These are phyloP conservation scores for Pyrenophora graminea DNA, from an alignment of 2,329 filamentous ascomycete genomes.

Conservation along the genomic window DNA sequence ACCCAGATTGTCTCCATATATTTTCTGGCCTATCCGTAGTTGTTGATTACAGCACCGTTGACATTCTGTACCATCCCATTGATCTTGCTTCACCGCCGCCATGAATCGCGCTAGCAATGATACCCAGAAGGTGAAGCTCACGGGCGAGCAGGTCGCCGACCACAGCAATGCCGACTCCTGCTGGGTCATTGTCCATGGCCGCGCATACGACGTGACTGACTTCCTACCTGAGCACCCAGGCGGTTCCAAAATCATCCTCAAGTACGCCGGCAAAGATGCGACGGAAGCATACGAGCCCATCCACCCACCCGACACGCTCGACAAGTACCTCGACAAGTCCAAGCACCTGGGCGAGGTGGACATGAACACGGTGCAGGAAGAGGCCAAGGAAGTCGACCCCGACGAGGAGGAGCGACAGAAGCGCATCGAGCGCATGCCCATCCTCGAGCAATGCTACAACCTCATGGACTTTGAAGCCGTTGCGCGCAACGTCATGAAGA, in stretches of 20 bases:
- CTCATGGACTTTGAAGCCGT: slow-evolving; percentile 87
- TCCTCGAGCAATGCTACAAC: slow-evolving; percentile 53
- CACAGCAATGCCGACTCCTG: slow-evolving; percentile 81
- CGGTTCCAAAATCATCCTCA: slow-evolving; percentile 86
- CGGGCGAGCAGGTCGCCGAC: slow-evolving; percentile 60
- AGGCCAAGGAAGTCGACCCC: slow-evolving; percentile 52
- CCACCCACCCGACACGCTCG: slow-evolving; percentile 55
- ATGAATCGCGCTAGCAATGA: slow-evolving; percentile 53
- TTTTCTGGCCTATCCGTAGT: slow-evolving; percentile 11
- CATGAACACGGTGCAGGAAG: slow-evolving; percentile 42
- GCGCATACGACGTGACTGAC: slow-evolving; percentile 69
- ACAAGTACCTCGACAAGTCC: slow-evolving; percentile 50
- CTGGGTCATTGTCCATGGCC: slow-evolving; percentile 71
- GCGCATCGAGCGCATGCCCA: slow-evolving; percentile 56
- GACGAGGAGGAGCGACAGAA: slow-evolving; percentile 76
- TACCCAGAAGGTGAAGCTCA: slow-evolving; percentile 51
- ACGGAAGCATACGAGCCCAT: slow-evolving; percentile 58
- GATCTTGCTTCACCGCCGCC: slow-evolving; percentile 20
- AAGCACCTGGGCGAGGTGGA: slow-evolving; percentile 48
- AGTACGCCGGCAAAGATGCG: slow-evolving; percentile 63
- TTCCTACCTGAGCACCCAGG: slow-evolving; percentile 69
- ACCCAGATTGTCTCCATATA: slow-evolving; percentile 13
- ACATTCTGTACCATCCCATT: neutral
- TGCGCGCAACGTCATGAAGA: slow-evolving; percentile 89
- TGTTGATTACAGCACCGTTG: slow-evolving; percentile 5